phyloP scores from a whole-genome alignment of 2,329 filamentous ascomycete genomes.

The Botrytis fabae region DNA sequence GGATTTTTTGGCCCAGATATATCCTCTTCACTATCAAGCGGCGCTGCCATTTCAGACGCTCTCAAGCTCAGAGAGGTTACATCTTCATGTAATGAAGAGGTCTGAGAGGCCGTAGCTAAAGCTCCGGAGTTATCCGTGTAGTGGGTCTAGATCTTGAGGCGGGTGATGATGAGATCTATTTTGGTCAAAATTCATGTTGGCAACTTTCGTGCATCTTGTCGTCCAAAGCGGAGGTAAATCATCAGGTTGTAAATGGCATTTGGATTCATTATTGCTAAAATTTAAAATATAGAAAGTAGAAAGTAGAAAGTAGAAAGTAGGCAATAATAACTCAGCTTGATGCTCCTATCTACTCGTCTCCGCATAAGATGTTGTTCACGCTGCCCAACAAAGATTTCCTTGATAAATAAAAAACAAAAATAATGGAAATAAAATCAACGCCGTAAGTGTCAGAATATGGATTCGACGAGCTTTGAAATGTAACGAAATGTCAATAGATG shows the following conservation, averaged over 20 bases:
- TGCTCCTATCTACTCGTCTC: not conserved
- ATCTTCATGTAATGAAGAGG: not conserved
- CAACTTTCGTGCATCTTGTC: not conserved
- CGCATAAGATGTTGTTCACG: not conserved
- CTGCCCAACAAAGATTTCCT: not conserved
- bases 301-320: not conserved
- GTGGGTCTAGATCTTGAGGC: conserved; percentile 1
- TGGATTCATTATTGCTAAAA: not conserved
- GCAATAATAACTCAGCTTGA: not conserved
- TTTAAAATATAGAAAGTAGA: not conserved
- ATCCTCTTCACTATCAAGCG: not conserved
- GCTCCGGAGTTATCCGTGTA: not conserved
- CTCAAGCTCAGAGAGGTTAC: not conserved
- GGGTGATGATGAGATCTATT: conserved; percentile 2
- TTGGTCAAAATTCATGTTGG: not conserved
- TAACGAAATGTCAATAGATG: not conserved
- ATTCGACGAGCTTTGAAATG: not conserved
- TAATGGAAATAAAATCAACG: not conserved
- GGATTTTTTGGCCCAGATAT: not conserved
- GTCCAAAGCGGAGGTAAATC: not conserved
- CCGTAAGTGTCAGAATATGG: not conserved
- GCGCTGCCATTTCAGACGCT: not conserved
- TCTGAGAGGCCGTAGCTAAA: conserved; percentile 1
- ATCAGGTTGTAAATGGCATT: not conserved
- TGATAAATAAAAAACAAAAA: not conserved